Conservation (phyloP, 108 stramenopile species). For the Bacterosira constricta region DNA sequence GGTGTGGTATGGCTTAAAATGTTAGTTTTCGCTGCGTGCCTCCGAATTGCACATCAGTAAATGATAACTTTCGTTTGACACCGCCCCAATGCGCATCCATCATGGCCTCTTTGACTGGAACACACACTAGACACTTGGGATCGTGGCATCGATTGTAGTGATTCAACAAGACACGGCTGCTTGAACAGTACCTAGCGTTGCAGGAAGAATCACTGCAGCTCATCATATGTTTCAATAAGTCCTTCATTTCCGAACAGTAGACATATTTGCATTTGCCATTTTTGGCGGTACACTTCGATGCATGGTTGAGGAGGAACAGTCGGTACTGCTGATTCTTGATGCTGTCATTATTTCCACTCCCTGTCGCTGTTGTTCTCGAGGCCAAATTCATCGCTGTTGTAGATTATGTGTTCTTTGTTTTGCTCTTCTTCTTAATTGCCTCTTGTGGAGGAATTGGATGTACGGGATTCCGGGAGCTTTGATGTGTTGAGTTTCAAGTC, state of each 20-base stretch:
- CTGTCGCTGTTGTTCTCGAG: no score
- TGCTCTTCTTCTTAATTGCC: no score
- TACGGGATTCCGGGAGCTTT: no score
- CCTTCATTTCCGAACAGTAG: constrained; percentile 4
- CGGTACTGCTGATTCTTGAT: background rate
- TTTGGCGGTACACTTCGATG: background rate
- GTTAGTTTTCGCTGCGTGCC: no score
- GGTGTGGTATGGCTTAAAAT: no score
- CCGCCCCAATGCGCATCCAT: constrained; percentile 6
- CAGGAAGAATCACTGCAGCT: background rate
- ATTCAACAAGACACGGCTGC: background rate
- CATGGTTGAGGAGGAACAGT: constrained; percentile 1
- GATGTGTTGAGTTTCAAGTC: no score
- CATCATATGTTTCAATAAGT: background rate
- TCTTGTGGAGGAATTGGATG: no score
- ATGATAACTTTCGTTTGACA: background rate
- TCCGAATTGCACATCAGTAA: no score
- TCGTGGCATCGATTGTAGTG: background rate
- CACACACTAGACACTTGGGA: background rate
- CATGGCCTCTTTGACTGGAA: background rate
- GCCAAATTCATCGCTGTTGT: no score
- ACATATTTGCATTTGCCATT: background rate
- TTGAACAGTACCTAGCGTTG: background rate
- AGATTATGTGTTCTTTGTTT: no score
- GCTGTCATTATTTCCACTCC: no score